phyloP scores from a whole-genome alignment of 1,284 basidiomycete genomes.

The Cystobasidium slooffiae region DNA sequence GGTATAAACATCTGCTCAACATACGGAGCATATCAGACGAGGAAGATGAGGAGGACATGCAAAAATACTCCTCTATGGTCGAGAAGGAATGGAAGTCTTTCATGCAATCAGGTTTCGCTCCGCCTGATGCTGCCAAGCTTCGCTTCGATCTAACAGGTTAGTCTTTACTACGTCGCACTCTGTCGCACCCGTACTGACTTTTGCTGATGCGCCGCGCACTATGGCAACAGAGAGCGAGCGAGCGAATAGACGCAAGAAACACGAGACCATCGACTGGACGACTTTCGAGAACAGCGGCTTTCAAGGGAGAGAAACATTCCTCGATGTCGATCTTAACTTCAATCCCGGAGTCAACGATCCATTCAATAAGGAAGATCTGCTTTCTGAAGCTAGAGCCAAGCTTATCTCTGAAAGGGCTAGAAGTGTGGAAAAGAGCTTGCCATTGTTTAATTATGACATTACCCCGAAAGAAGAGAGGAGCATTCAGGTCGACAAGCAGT shows the following conservation, averaged over 20 bases:
- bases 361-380: constrained; percentile 21
- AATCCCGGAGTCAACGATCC: constrained; percentile 46
- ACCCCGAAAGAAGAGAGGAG: constrained; percentile 49
- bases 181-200: neutral
- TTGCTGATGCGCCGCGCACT: neutral
- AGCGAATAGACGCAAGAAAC: constrained; percentile 37
- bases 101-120: constrained; percentile 51
- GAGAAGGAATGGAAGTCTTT: constrained; percentile 55
- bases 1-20: constrained; percentile 60
- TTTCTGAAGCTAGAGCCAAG: constrained; percentile 21
- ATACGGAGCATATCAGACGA: constrained; percentile 54
- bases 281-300: constrained; percentile 53
- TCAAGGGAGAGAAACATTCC: constrained; percentile 51
- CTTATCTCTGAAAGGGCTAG: constrained; percentile 24
- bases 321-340: constrained; percentile 52
- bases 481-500: constrained; percentile 51
- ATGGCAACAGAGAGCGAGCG: constrained; percentile 48
- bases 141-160: constrained; percentile 52
- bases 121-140: constrained; percentile 49
- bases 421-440: constrained; percentile 41
- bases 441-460: constrained; percentile 53
- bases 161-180: neutral
- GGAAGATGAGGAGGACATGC: constrained; percentile 49
- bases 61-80: constrained; percentile 50
- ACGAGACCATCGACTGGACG: constrained; percentile 54